Evolutionary conservation across 1,284 basidiomycete genomes (phyloP), one percentile per base, ranked within the genome.

Genomic region (Pascua sp.): DNA sequence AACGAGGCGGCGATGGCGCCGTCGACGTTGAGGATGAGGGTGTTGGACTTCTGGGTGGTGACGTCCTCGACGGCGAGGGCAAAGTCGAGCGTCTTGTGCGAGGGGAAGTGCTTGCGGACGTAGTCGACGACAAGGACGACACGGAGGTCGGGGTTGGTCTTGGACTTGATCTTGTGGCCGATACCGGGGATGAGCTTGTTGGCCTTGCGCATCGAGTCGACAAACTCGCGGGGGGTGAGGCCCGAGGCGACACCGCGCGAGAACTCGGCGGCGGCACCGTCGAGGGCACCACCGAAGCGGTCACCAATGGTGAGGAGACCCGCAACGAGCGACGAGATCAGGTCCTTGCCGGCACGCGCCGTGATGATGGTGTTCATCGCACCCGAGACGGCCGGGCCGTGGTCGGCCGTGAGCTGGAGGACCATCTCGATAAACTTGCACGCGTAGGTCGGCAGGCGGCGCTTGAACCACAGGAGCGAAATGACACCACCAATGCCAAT

Each of bases 341-440:
- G 81, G 79, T 98, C 95, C 82, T 98, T 98, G 79, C 95, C 95
- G 49, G 95, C 95, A 82, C 95, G 94, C 47, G 93, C 89, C 36
- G 95, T 94, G 77, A 98, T 94, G 77, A 98, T 98, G 64, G 95
- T 98, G 84, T 96, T 98, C 95, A 98, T 98, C 38, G 95, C 95
- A 81, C 94, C 89, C 53, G 72, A 81, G 47, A 83, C 82, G 61
- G 91, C 91, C n/a, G 91, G 91, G 73, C 91, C 94, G 81, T 98
- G 95, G 80, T 98, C 95, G 67, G 94, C 95, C 24, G 94, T 98
- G 66, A 98, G 84, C 91, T 96, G 96, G 74, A 98, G 85, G 59
- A 97, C 92, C 95, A 98, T 98, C 84, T 98, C 95, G 77, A 98
- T 89, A 82, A 98, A 97, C 82, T 95, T 96, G 77, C 57, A 93